A percentile compares a stretch with the other conserved stretches of the same genome.
Evolutionary conservation across 2,329 filamentous ascomycete species (phyloP).

Genomic region (Drechslerella stenobrocha): DNA sequence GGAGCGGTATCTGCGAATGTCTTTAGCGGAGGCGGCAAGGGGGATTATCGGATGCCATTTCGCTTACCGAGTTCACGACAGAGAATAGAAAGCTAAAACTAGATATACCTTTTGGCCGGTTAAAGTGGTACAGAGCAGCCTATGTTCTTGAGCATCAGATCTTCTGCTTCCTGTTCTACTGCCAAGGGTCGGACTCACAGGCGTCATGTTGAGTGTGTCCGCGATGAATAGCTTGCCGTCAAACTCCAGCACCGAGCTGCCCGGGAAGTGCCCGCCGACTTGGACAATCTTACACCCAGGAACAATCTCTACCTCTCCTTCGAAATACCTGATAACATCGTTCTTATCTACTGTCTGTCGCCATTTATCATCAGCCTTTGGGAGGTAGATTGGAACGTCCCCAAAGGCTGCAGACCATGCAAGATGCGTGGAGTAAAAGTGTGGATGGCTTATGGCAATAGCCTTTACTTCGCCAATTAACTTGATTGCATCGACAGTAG

Average conservation of each 20-base stretch:
- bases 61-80: slow-evolving; percentile 63
- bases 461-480: slow-evolving; percentile 68
- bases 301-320: slow-evolving; percentile 56
- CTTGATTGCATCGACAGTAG: slow-evolving; percentile 65
- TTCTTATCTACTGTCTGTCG: slow-evolving; percentile 58
- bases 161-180: background rate
- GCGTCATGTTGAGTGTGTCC: slow-evolving; percentile 74
- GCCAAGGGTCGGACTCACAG: slow-evolving; percentile 54
- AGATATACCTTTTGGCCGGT: slow-evolving; percentile 58
- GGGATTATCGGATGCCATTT: background rate
- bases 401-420: slow-evolving; percentile 71
- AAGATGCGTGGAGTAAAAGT: slow-evolving; percentile 77
- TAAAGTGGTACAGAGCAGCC: slow-evolving; percentile 53
- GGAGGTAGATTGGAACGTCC: slow-evolving; percentile 69
- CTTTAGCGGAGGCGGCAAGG: slow-evolving; percentile 26
- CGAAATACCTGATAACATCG: slow-evolving; percentile 56
- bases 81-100: slow-evolving; percentile 75
- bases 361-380: slow-evolving; percentile 69
- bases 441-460: slow-evolving; percentile 77
- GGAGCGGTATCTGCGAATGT: slow-evolving; percentile 65
- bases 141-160: slow-evolving; percentile 5
- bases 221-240: slow-evolving; percentile 69
- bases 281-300: slow-evolving; percentile 67
- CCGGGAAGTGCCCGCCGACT: slow-evolving; percentile 77
- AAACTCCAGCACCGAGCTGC: slow-evolving; percentile 69